Evolutionary conservation across 495 filamentous ascomycete species (phyloP).

Genomic region (Cercophora newfieldiana): DNA sequence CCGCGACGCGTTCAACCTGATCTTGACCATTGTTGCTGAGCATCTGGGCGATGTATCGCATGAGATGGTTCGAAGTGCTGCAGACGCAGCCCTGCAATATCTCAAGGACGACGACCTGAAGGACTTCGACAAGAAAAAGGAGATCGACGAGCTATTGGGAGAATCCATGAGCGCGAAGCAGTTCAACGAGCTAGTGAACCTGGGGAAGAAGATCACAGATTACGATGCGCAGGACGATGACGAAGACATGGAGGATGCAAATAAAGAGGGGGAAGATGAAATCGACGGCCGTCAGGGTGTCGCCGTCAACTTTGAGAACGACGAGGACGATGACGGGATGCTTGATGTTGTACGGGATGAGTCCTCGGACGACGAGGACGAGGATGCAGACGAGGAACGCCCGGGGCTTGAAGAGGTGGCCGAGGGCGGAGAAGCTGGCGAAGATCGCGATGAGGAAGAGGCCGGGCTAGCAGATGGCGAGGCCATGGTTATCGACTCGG

Average conservation of each 20-base stretch:
- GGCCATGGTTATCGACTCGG: constrained; percentile 80
- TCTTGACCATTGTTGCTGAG: constrained; percentile 83
- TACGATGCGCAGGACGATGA: constrained; percentile 98
- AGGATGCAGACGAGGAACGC: constrained; percentile 67
- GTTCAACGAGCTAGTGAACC: constrained; percentile 94
- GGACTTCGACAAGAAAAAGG: constrained; percentile 98
- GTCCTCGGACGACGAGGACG: constrained; percentile 73
- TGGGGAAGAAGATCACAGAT: constrained; percentile 98
- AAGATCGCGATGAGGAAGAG: constrained; percentile 54
- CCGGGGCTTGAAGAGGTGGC: constrained; percentile 57
- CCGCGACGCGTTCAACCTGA: constrained; percentile 92
- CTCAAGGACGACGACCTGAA: constrained; percentile 96
- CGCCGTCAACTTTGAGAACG: constrained; percentile 93
- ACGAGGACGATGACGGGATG: constrained; percentile 82
- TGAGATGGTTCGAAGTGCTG: constrained; percentile 90
- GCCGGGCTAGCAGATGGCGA: constrained; percentile 55
- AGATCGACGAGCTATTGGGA: constrained; percentile 90
- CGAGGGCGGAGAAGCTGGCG: constrained; percentile 53
- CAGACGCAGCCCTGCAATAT: constrained; percentile 85
- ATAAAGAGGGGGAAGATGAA: constrained; percentile 72
- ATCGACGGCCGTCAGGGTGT: constrained; percentile 94
- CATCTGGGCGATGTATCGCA: constrained; percentile 92
- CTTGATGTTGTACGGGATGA: constrained; percentile 82
- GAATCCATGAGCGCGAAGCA: constrained; percentile 79
- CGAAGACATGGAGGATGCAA: constrained; percentile 75